Evolutionary conservation across 768 basidiomycete genomes (phyloP), one percentile per base, ranked within the genome.

Genomic region (Sarcodon sp.): DNA sequence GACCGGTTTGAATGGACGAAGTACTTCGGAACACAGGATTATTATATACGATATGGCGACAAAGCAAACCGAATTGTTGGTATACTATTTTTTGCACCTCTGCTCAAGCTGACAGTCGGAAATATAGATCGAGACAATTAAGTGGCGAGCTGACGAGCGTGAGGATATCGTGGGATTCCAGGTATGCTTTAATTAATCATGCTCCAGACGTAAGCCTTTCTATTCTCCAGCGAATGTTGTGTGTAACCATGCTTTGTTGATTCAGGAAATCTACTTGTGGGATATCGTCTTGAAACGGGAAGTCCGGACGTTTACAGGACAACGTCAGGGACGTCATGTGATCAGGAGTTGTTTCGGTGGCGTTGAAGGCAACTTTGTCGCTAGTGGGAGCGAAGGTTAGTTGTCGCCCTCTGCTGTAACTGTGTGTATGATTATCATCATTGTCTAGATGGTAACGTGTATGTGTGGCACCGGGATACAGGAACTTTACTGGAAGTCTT

Each of bases 321-420:
- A 96, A 53, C 75, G 73, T 32, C 90, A 94, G 62, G 78, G 79
- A 2, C 72, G 76, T 31, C 87, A 90, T 62, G 80, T 96, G 53
- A 87, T 98, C 51, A 79, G 89, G 50, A 89, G 87, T 62, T 93
- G 89, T 59, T 97, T 98, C 64, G 96, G 93, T 31, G 93, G 94
- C 31, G 69, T 82, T 46, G 80, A 87, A 57, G 84, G 82, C 46
- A 88, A 85, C 59, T 92, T 93, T 60, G 76, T 99, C 46, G 76
- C 90, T 51, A 91, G 87, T 58, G 96, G 94, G 16, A 94, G 91
- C 59, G 94, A 97, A 80, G 94, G 94, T 27, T 89, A 54, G 46
- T 76, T 64, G 10, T 4, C 13, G 38, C 34, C 6, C n/a, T 48
- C n/a, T 16, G 39, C 31, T 15, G 5, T 13, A 11, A 33, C 36